phyloP scores from a whole-genome alignment of 345 rosid species.

The Crucihimalaya himalaica region DNA sequence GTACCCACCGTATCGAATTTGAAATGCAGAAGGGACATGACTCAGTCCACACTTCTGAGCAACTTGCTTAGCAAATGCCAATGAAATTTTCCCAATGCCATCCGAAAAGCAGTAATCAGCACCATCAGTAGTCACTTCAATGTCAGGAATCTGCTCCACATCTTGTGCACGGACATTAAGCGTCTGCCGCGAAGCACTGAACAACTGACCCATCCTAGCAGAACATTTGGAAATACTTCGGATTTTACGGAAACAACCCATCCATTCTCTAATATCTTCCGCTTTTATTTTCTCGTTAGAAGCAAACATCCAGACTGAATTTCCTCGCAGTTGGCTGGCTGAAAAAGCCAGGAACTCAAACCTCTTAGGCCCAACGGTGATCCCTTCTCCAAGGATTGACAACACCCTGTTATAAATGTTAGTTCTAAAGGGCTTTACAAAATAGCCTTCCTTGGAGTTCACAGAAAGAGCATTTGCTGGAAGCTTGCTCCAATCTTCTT shows the following conservation, averaged over 20 bases:
- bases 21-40: constrained; percentile 88
- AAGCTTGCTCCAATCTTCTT: constrained; percentile 95
- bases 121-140: constrained; percentile 69
- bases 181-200: constrained; percentile 84
- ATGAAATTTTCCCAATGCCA: constrained; percentile 92
- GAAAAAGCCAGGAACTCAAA: constrained; percentile 94
- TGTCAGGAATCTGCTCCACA: constrained; percentile 78
- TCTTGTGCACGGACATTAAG: constrained; percentile 64
- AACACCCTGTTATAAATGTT: constrained; percentile 68
- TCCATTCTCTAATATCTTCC: constrained; percentile 83
- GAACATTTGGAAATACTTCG: constrained; percentile 85
- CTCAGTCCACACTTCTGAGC: constrained; percentile 76
- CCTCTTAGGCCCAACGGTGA: constrained; percentile 65
- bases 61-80: constrained; percentile 68
- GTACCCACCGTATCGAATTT: constrained; percentile 92
- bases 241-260: constrained; percentile 90
- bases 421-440: constrained; percentile 71
- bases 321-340: constrained; percentile 89
- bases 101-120: constrained; percentile 85
- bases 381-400: constrained; percentile 70
- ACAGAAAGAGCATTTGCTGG: constrained; percentile 68
- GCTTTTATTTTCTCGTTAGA: constrained; percentile 80
- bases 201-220: constrained; percentile 97
- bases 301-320: constrained; percentile 96
- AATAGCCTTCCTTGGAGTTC: constrained; percentile 61